A percentile compares a stretch with the other conserved stretches of the same genome.
Evolutionary conservation across 1,284 basidiomycete species (phyloP).

Genomic region (Heterobasidion annosum): DNA sequence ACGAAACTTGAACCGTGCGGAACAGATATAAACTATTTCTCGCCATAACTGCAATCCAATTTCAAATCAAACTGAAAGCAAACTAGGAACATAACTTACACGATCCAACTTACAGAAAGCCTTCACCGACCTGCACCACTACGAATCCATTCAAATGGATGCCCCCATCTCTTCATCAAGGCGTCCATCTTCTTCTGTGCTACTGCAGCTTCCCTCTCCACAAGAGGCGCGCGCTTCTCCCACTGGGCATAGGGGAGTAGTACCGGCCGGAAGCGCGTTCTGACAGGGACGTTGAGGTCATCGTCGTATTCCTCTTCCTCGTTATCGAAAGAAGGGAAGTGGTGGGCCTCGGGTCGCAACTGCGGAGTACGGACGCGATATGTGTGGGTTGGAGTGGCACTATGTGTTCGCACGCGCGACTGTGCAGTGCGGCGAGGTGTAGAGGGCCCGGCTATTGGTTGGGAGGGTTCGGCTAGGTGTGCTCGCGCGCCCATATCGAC

Average conservation of each 20-base stretch:
- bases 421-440: slow-evolving; percentile 5
- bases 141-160: slow-evolving; percentile 5
- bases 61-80: not conserved
- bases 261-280: slow-evolving; percentile 10
- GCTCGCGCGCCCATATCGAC: not conserved
- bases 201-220: slow-evolving; percentile 5
- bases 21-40: no score
- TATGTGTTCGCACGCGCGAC: not conserved
- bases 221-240: slow-evolving; percentile 9
- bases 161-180: slow-evolving; percentile 8
- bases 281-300: slow-evolving; percentile 5
- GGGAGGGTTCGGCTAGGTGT: not conserved
- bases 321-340: not conserved
- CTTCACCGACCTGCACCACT: not conserved
- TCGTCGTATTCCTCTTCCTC: not conserved
- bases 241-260: slow-evolving; percentile 9
- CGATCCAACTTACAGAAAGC: no score
- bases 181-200: slow-evolving; percentile 5
- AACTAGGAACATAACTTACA: not conserved
- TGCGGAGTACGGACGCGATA: slow-evolving; percentile 5
- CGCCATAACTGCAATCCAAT: not conserved
- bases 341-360: slow-evolving; percentile 2
- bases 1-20: no score
- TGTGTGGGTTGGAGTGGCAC: not conserved
- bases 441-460: slow-evolving; percentile 7